phyloP scores from a whole-genome alignment of 2,329 filamentous ascomycete genomes.

The Colletotrichum sp. region DNA sequence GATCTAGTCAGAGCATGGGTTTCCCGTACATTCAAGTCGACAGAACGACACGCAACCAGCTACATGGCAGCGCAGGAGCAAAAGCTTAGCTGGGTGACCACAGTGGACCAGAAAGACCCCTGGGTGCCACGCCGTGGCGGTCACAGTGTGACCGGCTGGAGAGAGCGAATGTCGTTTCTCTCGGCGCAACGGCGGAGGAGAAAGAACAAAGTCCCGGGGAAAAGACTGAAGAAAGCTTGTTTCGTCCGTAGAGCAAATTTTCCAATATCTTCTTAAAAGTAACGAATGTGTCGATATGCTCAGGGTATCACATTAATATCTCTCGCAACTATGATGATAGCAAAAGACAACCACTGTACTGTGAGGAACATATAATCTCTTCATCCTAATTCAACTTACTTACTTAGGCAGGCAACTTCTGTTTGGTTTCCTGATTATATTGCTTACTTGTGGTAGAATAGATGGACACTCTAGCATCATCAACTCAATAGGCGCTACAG shows the following conservation, averaged over 20 bases:
- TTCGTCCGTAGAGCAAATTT: not conserved
- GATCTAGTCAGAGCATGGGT: constrained; percentile 3
- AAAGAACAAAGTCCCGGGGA: not conserved
- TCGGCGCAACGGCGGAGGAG: not conserved
- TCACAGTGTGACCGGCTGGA: not conserved
- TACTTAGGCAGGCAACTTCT: not conserved
- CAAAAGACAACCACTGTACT: not conserved
- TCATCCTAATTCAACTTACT: not conserved
- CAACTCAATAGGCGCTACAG: not conserved
- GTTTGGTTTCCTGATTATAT: not conserved
- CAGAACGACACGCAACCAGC: not conserved
- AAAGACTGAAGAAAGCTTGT: not conserved
- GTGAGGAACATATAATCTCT: not conserved
- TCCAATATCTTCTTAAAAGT: not conserved
- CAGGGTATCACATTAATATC: not conserved
- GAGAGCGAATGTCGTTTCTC: not conserved
- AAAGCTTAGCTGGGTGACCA: not conserved
- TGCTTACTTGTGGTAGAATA: not conserved
- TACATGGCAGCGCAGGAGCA: not conserved
- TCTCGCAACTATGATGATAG: not conserved
- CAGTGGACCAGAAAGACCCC: not conserved
- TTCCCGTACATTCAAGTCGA: not conserved
- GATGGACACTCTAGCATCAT: not conserved
- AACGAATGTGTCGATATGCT: not conserved
- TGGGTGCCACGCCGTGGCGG: not conserved